Conservation (phyloP, 106 monocot genomes). For the Triglochin maritima region DNA sequence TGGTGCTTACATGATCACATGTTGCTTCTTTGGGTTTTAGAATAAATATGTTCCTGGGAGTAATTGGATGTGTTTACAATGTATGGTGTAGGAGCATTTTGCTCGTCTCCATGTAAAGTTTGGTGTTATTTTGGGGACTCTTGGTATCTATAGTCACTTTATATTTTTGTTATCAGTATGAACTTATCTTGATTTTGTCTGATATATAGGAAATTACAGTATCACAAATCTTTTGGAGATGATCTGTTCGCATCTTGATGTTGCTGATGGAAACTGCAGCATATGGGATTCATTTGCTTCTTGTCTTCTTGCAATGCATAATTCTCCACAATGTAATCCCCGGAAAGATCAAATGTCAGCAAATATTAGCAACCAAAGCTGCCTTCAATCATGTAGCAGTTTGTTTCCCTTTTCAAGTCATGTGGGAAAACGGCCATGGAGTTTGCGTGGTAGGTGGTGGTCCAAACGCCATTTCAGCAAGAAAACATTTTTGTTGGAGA, state of each 20-base stretch:
- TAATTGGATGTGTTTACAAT: no score
- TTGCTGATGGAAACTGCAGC: conserved; percentile 26
- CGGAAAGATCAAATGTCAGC: conserved; percentile 34
- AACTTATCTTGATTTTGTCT: no score
- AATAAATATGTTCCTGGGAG: no score
- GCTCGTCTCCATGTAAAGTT: no score
- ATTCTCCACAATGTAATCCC: conserved; percentile 8
- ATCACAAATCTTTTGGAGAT: conserved; percentile 34
- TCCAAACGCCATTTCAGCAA: conserved; percentile 40
- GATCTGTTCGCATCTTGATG: conserved; percentile 59
- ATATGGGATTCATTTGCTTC: conserved; percentile 56
- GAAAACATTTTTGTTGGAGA: conserved; percentile 20
- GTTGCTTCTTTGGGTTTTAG: no score
- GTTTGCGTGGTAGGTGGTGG: conserved; percentile 59
- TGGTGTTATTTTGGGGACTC: no score
- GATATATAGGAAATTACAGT: conserved; percentile 36
- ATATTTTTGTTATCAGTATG: no score
- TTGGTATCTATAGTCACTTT: no score
- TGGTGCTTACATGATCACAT: no score
- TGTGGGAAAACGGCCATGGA: conserved; percentile 28
- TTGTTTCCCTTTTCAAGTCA: conserved; percentile 15
- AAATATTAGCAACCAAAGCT: conserved; percentile 10
- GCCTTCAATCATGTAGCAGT: conserved; percentile 6
- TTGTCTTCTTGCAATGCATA: conserved; percentile 36
- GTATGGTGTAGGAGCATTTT: no score